These are phyloP conservation scores for Pleurotus citrinopileatus DNA, from an alignment of 768 basidiomycete genomes.

Conservation along the genomic window DNA sequence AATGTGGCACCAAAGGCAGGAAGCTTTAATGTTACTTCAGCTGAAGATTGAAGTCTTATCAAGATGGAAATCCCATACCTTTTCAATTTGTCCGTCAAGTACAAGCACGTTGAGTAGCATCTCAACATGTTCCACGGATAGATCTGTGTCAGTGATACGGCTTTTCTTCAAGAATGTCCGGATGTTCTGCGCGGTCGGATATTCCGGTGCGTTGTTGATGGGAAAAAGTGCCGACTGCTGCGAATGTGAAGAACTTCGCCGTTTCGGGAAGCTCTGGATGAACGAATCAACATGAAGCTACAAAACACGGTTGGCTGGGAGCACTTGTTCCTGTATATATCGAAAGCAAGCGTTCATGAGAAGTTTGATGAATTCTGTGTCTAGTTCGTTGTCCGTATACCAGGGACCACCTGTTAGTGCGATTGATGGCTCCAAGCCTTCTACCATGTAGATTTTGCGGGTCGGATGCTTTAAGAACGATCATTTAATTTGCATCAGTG, in stretches of 20 bases:
- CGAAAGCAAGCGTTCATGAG: slow-evolving; percentile 75
- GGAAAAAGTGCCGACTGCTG: slow-evolving; percentile 55
- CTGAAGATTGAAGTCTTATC: slow-evolving; percentile 10
- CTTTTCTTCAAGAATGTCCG: slow-evolving; percentile 72
- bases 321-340: slow-evolving; percentile 75
- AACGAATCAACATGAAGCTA: not conserved
- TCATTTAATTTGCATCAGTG: slow-evolving; percentile 6
- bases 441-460: slow-evolving; percentile 93
- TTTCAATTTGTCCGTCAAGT: slow-evolving; percentile 89
- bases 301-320: slow-evolving; percentile 20
- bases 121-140: slow-evolving; percentile 87
- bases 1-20: slow-evolving; percentile 56
- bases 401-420: slow-evolving; percentile 95
- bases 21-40: slow-evolving; percentile 32
- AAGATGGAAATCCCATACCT: slow-evolving; percentile 39
- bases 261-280: slow-evolving; percentile 72
- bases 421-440: slow-evolving; percentile 82
- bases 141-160: slow-evolving; percentile 75
- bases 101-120: slow-evolving; percentile 88
- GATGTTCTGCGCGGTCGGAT: slow-evolving; percentile 80
- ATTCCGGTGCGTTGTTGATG: slow-evolving; percentile 68
- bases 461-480: slow-evolving; percentile 67
- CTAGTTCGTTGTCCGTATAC: slow-evolving; percentile 97
- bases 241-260: slow-evolving; percentile 23
- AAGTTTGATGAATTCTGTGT: slow-evolving; percentile 87